Conservation (phyloP, 305 asterid genomes). For the Rubia tinctorum region DNA sequence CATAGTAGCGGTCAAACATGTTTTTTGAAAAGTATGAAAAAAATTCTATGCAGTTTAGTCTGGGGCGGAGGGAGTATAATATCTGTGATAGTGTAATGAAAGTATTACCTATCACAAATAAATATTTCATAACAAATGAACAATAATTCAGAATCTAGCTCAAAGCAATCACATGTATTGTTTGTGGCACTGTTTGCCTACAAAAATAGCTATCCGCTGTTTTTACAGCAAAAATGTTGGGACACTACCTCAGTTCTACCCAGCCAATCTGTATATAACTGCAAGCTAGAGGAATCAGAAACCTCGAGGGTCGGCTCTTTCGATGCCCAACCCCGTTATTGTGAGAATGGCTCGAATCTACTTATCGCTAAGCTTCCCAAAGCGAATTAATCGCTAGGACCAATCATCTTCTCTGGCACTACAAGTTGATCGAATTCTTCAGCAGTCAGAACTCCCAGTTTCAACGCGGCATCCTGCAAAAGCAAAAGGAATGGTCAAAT, state of each 20-base stretch:
- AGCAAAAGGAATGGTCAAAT: background rate
- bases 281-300: background rate
- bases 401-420: conserved; percentile 94
- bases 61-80: no score
- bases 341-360: background rate
- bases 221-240: background rate
- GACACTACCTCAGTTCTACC: background rate
- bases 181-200: no score
- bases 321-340: background rate
- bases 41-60: no score
- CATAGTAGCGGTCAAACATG: no score
- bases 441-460: conserved; percentile 63
- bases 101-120: no score
- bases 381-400: conserved; percentile 28
- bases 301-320: background rate
- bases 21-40: no score
- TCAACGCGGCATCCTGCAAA: conserved; percentile 78
- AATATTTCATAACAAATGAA: no score
- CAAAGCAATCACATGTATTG: no score
- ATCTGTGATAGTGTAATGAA: no score
- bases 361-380: background rate
- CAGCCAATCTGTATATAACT: background rate
- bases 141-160: no score
- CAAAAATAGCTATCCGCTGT: background rate
- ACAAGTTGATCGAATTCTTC: conserved; percentile 84